Base-by-base conservation (phyloP, 2,329 filamentous ascomycete species). In the Paecilomyces variotii region DNA sequence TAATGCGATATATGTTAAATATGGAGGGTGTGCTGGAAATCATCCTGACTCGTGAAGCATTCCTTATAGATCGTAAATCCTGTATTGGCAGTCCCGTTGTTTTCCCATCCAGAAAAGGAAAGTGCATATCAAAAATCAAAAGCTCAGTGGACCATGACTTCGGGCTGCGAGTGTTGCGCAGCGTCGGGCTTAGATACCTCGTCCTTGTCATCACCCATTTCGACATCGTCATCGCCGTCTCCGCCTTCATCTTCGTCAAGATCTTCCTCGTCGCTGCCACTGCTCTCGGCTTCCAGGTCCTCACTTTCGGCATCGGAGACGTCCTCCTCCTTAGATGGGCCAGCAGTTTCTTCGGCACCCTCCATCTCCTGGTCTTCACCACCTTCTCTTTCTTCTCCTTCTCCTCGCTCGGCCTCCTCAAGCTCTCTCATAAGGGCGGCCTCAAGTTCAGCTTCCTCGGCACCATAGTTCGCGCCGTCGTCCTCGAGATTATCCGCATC, bases 401-500 rank as follows among this genome's bases (percentile, higher is more conserved):
- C 77, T 54, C 7, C 39, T 6, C 5, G 2, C 39, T 45, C 39
- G 0, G 39, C 39, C 14, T 45, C 14, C 19, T 76, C 79, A 30
- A 79, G 77, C 56, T 79, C 83, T 58, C 74, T 77, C 58, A 84
- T 81, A 7, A 80, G 83, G 3, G 78, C 84, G 56, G 87, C 85
- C 63, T 87, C 86, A 35, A 87, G 87, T 54, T 91, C 90, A 14
- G 85, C 86, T 74, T 96, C 93, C 58, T 97, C 94, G 25, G 89
- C 91, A 62, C 93, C 94, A 70, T 99, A 99, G 65, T 89, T 85
- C 27, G 89, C 88, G 57, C 81, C 83, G 66, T 96, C 94, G 67
- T 97, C 93, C 51, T 88, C 88, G 56, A 84, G 82, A 52, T 88
- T 82, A 70, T 99, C 95, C 56, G 92, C 94, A 74, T 99, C 94